Evolutionary conservation across 2,329 filamentous ascomycete genomes (phyloP).

Genomic region (Colletotrichum ledebouriae): DNA sequence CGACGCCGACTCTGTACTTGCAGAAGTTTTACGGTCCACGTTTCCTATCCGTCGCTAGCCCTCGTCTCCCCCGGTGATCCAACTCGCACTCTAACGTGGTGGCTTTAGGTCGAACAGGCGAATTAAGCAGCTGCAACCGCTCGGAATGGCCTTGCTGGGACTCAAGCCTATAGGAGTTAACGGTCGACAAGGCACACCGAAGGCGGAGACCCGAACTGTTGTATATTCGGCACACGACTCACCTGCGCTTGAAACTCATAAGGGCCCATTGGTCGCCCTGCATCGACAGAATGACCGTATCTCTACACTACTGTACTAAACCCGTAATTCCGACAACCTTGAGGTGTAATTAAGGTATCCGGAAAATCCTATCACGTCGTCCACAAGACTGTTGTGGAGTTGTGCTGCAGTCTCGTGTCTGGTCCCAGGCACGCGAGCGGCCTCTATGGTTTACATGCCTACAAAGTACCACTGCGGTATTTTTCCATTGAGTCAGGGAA

Average conservation of each 20-base stretch:
- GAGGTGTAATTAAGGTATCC: too few relatives aligned
- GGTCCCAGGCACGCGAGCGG: neutral
- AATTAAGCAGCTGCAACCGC: neutral
- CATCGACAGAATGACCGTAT: conserved; percentile 2
- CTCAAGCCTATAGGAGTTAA: conserved; percentile 1
- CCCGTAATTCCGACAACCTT: too few relatives aligned
- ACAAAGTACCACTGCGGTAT: too few relatives aligned
- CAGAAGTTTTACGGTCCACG: neutral
- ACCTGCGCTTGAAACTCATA: conserved; percentile 33
- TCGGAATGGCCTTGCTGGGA: conserved; percentile 13
- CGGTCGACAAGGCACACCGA: neutral
- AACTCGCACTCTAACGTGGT: neutral
- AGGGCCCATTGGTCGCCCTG: conserved; percentile 1
- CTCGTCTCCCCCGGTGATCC: conserved; percentile 21
- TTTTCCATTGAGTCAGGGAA: conserved; percentile 20
- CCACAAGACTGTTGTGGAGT: conserved; percentile 5
- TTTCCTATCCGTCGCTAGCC: conserved; percentile 26
- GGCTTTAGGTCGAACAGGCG: conserved; percentile 24
- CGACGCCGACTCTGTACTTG: conserved; percentile 29
- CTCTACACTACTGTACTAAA: neutral
- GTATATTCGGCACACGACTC: conserved; percentile 34
- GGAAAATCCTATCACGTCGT: conserved; percentile 3
- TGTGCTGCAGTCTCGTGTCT: neutral
- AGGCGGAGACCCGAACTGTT: conserved; percentile 26
- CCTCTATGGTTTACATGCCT: neutral